Base-by-base conservation (phyloP, 257 asterid species). In the Solanum acaule region DNA sequence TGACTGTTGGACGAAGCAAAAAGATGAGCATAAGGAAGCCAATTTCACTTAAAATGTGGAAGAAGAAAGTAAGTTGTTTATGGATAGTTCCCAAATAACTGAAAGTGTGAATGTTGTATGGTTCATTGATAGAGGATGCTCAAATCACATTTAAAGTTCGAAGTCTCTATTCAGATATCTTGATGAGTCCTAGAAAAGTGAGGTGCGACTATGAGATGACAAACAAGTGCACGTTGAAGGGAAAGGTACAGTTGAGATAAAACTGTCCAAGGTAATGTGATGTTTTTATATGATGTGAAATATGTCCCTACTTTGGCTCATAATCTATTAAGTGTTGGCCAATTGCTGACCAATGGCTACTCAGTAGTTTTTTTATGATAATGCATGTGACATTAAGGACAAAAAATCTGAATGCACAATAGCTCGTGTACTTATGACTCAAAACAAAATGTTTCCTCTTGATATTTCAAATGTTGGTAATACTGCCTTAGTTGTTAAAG, bases 321-420 rank as follows among this genome's bases (percentile, higher is more conserved):
- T 15, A 89, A 89, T 25, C 46, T 89, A 16, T 49, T 83, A 13
- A 89, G 91, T 31, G 65, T 87, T 29, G 86, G 89, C 34, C 72
- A 89, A 44, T 44, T 87, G 23, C 20, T 89, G 72, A 44, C 3
- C 40, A 18, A 25, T 87, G 86, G 86, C 4, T 87, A 87, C 40
- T 87, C 75, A 5, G 0, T 89, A 4, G 25, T 71, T 11, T 87
- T 31, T 89, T 70, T 72, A 89, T 68, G 37, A 83, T 38, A 37
- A 38, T 46, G 10, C 84, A 11, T 89, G 86, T 38, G 10, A 22
- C 10, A 38, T 85, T 77, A 27, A 63, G 1, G 76, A 86, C 15
- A 67, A 76, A 10, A 40, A 85, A 20, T 86, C 40, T 4, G 15
- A 49, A 15, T 2, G 11, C 9, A 63, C 18, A 4, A 25, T 61